Base-by-base conservation (phyloP, 768 basidiomycete species). In the Rhizopogon salebrosus region DNA sequence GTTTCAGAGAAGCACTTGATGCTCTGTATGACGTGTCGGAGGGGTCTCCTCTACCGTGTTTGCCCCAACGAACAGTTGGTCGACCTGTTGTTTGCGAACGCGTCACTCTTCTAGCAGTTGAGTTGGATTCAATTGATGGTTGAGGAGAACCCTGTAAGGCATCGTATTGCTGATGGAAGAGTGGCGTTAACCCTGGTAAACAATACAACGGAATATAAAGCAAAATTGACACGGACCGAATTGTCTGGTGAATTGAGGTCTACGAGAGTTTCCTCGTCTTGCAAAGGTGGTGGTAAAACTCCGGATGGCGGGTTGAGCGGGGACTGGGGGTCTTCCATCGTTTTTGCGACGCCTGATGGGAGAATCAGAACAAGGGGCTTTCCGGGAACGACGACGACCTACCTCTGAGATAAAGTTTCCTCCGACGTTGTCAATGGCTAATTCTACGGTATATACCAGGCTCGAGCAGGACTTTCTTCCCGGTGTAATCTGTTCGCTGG, bases 61-160 rank as follows among this genome's bases (percentile, higher is more conserved):
- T 68, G 9, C 67, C 67, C 69, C 67, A 68, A 38, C 67, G 67
- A 8, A 70, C 57, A 20, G 67, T 61, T 2, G 67, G 67, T 45
- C 67, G 69, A 16, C 67, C 61, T 8, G 69, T 66, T 0, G 67
- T 68, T 58, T 68, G 67, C 0, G 67, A 70, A 60, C 67, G 67
- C 40, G 67, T 68, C 4, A 68, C 51, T 64, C 67, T 57, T 51
- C 63, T 60, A 6, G 61, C 39, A 36, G 35, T 52, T n/a, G 64
- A 51, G 1, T 60, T 13, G 4, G 68, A 60, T 50, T 70, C 64
- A 7, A 64, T 59, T 7, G 45, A 46, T 14, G 22, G 68, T 51
- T 43, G 63, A 59, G 35, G 48, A 13, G 22, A 31, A 3, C 3
- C 56, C 67, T 68, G 52, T 20, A 59, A 42, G 54, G 60, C 56